These are phyloP conservation scores for Peronospora farinosa DNA, from an alignment of 352 stramenopile species.

Conservation along the genomic window DNA sequence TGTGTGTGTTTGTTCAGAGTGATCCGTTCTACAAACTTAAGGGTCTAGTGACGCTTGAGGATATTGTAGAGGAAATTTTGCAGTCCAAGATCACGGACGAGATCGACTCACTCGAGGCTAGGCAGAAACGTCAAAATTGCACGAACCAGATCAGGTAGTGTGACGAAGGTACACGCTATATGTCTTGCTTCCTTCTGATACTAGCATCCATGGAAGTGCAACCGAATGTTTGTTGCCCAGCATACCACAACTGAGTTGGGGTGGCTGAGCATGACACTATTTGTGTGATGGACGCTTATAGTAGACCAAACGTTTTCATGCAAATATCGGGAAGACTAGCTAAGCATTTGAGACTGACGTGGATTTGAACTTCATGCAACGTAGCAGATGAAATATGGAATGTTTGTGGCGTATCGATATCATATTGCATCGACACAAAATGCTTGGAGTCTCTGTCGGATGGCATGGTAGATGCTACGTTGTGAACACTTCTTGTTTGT, in stretches of 20 bases:
- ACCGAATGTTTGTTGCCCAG: conserved; percentile 19
- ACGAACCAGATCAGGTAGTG: conserved; percentile 48
- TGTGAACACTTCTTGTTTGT: conserved; percentile 73
- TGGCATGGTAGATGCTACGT: conserved; percentile 14
- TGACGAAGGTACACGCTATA: conserved; percentile 32
- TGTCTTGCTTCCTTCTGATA: conserved; percentile 12
- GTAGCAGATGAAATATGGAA: conserved; percentile 64
- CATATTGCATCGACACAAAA: conserved; percentile 76
- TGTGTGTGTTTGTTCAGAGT: conserved; percentile 22
- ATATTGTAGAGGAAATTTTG: conserved; percentile 98
- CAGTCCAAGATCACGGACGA: conserved; percentile 95
- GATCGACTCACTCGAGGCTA: conserved; percentile 69
- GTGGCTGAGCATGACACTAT: conserved; percentile 39
- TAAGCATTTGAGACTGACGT: neutral
- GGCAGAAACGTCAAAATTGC: conserved; percentile 41
- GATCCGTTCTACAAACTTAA: conserved; percentile 96
- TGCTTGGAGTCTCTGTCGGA: conserved; percentile 55
- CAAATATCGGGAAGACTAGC: conserved; percentile 12
- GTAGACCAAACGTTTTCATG: conserved; percentile 58
- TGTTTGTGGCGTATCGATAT: conserved; percentile 61
- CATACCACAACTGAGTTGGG: conserved; percentile 25
- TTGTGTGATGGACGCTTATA: conserved; percentile 43
- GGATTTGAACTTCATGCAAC: conserved; percentile 49
- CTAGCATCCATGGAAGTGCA: conserved; percentile 6
- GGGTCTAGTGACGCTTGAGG: conserved; percentile 96